Conservation (phyloP, 352 stramenopile genomes). For the Pythium aristosporum region DNA sequence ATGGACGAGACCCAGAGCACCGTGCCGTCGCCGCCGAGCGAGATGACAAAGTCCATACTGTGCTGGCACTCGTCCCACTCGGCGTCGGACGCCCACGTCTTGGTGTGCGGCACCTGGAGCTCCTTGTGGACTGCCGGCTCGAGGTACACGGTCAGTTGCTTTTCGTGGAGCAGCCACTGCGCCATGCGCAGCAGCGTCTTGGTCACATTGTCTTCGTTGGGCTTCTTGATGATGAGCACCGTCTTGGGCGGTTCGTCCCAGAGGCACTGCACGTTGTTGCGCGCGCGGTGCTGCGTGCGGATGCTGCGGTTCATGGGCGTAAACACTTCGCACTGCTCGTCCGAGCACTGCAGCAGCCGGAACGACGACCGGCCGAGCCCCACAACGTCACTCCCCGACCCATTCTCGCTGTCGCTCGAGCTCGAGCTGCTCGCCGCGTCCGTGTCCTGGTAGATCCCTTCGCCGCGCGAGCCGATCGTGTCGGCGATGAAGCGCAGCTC, state of each 20-base stretch:
- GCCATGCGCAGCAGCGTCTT: constrained; percentile 65
- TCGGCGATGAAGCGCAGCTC: constrained; percentile 83
- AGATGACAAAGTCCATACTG: constrained; percentile 91
- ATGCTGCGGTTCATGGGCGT: constrained; percentile 86
- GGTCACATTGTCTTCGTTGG: constrained; percentile 76
- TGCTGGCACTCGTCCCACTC: constrained; percentile 73
- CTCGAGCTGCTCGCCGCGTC: constrained; percentile 32
- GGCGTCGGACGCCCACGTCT: constrained; percentile 58
- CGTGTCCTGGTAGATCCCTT: constrained; percentile 68
- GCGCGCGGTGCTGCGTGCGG: constrained; percentile 76
- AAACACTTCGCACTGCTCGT: constrained; percentile 88
- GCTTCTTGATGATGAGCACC: constrained; percentile 89
- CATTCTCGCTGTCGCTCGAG: constrained; percentile 31
- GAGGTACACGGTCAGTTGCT: constrained; percentile 67
- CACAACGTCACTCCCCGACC: constrained; percentile 34
- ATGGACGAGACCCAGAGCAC: constrained; percentile 88
- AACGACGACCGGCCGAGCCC: constrained; percentile 57
- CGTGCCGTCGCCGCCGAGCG: constrained; percentile 94
- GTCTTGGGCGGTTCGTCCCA: constrained; percentile 82
- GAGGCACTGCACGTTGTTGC: constrained; percentile 89
- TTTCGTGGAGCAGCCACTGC: constrained; percentile 74
- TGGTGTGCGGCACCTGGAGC: constrained; percentile 46
- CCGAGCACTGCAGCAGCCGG: constrained; percentile 80
- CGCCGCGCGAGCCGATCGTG: constrained; percentile 66
- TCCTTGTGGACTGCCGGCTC: constrained; percentile 78